These are phyloP conservation scores for Diutina pseudorugosa DNA, from an alignment of 1,139 yeast genomes.

Conservation along the genomic window DNA sequence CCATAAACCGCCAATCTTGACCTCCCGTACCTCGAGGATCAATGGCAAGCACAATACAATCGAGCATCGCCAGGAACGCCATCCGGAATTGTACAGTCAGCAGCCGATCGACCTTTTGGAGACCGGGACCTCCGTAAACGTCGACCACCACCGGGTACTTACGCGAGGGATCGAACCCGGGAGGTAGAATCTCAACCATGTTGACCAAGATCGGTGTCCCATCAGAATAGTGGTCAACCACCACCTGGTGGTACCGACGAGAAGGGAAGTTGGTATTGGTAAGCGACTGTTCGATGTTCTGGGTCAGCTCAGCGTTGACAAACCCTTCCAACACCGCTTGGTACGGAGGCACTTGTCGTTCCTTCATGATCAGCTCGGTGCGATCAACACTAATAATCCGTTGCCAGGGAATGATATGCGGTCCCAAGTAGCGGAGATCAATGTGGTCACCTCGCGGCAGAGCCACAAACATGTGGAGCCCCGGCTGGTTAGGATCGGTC, in stretches of 20 bases:
- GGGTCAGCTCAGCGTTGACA: background rate
- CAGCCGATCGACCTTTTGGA: conserved; percentile 51
- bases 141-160: conserved; percentile 75
- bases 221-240: conserved; percentile 27
- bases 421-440: conserved; percentile 47
- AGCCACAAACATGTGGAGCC: background rate
- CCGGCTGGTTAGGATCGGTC: background rate
- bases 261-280: conserved; percentile 42
- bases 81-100: conserved; percentile 57
- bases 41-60: conserved; percentile 66
- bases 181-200: conserved; percentile 67
- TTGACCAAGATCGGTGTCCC: conserved; percentile 37
- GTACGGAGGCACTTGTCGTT: background rate
- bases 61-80: conserved; percentile 51
- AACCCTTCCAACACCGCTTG: background rate
- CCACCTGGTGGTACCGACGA: conserved; percentile 34
- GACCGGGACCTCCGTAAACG: conserved; percentile 93
- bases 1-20: conserved; percentile 65
- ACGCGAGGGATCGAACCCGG: conserved; percentile 41
- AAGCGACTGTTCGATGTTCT: conserved; percentile 5
- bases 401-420: conserved; percentile 49
- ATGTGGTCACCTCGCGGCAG: conserved; percentile 12
- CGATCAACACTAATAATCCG: conserved; percentile 22
- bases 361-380: background rate
- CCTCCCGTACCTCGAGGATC: conserved; percentile 92